Evolutionary conservation across 345 rosid species (phyloP), one percentile per base, ranked within the genome.

Genomic region (Litchi chinensis): DNA sequence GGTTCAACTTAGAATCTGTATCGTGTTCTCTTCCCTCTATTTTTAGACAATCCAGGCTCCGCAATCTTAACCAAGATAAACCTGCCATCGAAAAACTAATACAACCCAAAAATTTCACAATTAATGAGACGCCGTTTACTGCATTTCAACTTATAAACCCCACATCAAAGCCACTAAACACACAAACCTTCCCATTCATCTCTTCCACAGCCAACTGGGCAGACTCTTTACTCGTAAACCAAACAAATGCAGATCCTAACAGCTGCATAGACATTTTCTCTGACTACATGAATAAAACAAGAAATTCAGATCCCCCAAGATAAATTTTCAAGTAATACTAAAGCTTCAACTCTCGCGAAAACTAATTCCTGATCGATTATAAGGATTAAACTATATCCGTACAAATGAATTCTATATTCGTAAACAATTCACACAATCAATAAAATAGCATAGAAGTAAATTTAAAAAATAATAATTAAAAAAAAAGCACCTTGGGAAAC

Each of bases 101-200:
- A 74, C 67, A 75, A 4, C 21, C 21, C 56, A 9, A 32, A 22
- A 7, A 52, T 73, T 71, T 65, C 56, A 39, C 22, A 62, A 66
- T 69, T 74, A 74, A 63, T 75, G 43, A 15, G 57, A 83, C 40
- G 28, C n/a, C 39, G 48, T 70, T 24, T 32, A n/a, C 10, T 11
- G 24, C 32, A 21, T 40, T 41, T 28, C 50, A 9, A 76, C 3
- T n/a, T 12, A 11, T 12, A 4, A 12, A 57, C 22, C 66, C 65
- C 57, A 19, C 52, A 43, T 4, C 22, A 60, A 60, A 69, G 54
- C 64, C 12, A 28, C 19, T 10, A 60, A 32, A 21, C 52, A 54
- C 65, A 12, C 46, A n/a, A 81, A 86, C 95, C 90, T 91, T 84
- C 62, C 93, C 92, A 69, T 85, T 83, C 93, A 90, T 88, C 77